Evolutionary conservation across 2,329 filamentous ascomycete genomes (phyloP).

Genomic region (Bimuria novae-zelandiae): DNA sequence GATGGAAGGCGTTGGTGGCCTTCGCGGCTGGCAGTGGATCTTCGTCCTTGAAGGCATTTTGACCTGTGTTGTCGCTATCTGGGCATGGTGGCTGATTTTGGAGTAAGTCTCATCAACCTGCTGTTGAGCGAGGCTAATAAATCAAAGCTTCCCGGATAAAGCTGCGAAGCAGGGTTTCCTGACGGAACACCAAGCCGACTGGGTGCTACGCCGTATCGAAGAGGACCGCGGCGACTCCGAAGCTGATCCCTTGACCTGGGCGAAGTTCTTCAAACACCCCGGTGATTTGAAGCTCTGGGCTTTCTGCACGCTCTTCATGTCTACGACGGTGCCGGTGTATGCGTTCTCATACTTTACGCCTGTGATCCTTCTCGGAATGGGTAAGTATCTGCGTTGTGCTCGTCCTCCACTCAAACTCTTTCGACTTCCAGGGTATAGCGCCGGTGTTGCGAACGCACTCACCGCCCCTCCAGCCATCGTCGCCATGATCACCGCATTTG

Average conservation of each 20-base stretch:
- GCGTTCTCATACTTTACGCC: conserved; percentile 35
- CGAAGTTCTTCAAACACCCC: conserved; percentile 16
- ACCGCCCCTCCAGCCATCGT: conserved; percentile 31
- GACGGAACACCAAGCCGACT: not conserved
- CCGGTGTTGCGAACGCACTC: conserved; percentile 6
- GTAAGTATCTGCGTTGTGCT: not conserved
- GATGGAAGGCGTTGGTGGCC: conserved; percentile 28
- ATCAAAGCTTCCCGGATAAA: conserved; percentile 36
- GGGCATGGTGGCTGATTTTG: conserved; percentile 32
- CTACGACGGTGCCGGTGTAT: conserved; percentile 29
- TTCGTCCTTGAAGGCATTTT: conserved; percentile 33
- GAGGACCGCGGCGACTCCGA: conserved; percentile 32
- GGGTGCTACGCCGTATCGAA: conserved; percentile 19
- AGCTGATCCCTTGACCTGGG: conserved; percentile 20
- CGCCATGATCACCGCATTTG: conserved; percentile 29
- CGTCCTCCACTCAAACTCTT: not conserved
- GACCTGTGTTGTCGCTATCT: conserved; percentile 31
- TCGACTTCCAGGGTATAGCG: not conserved
- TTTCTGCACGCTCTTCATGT: conserved; percentile 27
- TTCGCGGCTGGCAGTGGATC: conserved; percentile 37
- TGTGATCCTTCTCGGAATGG: conserved; percentile 31
- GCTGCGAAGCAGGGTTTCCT: conserved; percentile 16
- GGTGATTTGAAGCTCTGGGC: conserved; percentile 22
- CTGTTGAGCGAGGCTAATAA: too few species aligned
- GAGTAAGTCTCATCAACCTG: too few species aligned